These are phyloP conservation scores for Talaromyces verruculosus DNA, from an alignment of 2,329 filamentous ascomycete species.

Conservation along the genomic window DNA sequence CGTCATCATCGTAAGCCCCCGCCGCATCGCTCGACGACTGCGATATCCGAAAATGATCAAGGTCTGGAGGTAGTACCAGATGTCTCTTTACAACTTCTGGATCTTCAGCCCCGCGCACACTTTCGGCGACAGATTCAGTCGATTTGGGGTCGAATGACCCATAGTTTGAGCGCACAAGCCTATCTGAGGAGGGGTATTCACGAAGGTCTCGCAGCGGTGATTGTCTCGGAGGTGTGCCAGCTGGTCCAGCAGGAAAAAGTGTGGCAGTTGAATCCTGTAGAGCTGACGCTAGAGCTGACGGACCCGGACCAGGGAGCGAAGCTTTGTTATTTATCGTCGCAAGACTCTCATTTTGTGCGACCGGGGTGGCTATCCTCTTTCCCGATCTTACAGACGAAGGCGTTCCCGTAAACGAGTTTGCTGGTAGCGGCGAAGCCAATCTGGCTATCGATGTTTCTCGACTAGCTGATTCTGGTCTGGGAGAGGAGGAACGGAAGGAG, in stretches of 20 bases:
- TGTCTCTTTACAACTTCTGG: constrained; percentile 89
- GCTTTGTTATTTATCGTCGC: constrained; percentile 59
- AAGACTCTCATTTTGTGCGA: constrained; percentile 59
- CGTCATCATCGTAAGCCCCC: constrained; percentile 59
- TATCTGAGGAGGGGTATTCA: constrained; percentile 47
- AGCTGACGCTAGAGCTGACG: constrained; percentile 86
- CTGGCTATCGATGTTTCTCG: constrained; percentile 56
- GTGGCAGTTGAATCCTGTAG: constrained; percentile 62
- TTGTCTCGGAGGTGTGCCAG: constrained; percentile 49
- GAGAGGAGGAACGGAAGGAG: constrained; percentile 35
- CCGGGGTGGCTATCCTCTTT: constrained; percentile 46
- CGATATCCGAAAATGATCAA: constrained; percentile 34
- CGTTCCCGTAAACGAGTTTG: constrained; percentile 32
- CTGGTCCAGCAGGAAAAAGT: constrained; percentile 51
- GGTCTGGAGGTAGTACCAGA: constrained; percentile 67
- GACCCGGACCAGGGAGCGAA: constrained; percentile 71
- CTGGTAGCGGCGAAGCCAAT: constrained; percentile 58
- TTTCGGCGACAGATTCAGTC: constrained; percentile 48
- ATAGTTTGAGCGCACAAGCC: constrained; percentile 68
- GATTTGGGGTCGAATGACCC: constrained; percentile 78
- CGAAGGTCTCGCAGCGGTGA: constrained; percentile 59
- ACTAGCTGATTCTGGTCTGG: constrained; percentile 44
- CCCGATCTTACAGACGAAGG: constrained; percentile 29
- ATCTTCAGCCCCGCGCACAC: constrained; percentile 69
- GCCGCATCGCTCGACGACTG: constrained; percentile 37